These are phyloP conservation scores for Cyberlindnera sargentensis DNA, from an alignment of 805 yeast genomes.

Conservation along the genomic window DNA sequence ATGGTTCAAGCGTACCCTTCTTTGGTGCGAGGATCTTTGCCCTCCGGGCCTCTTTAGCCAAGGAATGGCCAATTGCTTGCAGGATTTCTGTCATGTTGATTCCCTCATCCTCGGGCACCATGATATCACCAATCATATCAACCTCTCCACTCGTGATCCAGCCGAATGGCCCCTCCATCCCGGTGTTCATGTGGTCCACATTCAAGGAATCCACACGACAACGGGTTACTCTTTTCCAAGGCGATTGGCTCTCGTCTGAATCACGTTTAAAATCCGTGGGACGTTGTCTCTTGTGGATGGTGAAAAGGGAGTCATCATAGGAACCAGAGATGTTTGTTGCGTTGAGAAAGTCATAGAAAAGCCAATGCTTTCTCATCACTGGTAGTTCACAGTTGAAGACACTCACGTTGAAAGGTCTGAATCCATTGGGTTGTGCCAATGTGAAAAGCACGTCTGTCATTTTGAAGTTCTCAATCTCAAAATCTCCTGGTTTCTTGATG, in stretches of 20 bases:
- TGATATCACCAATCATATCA: slow-evolving; percentile 87
- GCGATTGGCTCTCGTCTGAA: slow-evolving; percentile 17
- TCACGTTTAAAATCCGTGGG: slow-evolving; percentile 36
- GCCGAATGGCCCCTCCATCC: slow-evolving; percentile 91
- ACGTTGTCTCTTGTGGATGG: slow-evolving; percentile 74
- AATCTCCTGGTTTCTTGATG: slow-evolving; percentile 77
- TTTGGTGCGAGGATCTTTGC: slow-evolving; percentile 17
- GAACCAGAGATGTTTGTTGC: slow-evolving; percentile 85
- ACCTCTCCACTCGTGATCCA: slow-evolving; percentile 94
- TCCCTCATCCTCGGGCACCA: slow-evolving; percentile 64
- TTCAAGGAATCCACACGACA: slow-evolving; percentile 78
- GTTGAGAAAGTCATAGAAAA: slow-evolving; percentile 78
- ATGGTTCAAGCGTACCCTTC: not conserved
- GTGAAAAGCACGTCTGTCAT: slow-evolving; percentile 84
- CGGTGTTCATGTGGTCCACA: slow-evolving; percentile 85
- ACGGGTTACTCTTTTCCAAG: slow-evolving; percentile 63
- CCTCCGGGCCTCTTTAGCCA: slow-evolving; percentile 43
- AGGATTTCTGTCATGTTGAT: slow-evolving; percentile 43
- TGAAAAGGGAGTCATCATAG: slow-evolving; percentile 88
- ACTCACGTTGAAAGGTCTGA: slow-evolving; percentile 80
- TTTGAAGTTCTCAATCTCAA: slow-evolving; percentile 77
- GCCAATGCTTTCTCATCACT: slow-evolving; percentile 83
- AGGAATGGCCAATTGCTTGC: slow-evolving; percentile 37
- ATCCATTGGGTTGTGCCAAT: slow-evolving; percentile 70
- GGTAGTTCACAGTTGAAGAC: slow-evolving; percentile 82